Base-by-base conservation (phyloP, 1,139 yeast species). In the Lodderomyces orthopsilosis region DNA sequence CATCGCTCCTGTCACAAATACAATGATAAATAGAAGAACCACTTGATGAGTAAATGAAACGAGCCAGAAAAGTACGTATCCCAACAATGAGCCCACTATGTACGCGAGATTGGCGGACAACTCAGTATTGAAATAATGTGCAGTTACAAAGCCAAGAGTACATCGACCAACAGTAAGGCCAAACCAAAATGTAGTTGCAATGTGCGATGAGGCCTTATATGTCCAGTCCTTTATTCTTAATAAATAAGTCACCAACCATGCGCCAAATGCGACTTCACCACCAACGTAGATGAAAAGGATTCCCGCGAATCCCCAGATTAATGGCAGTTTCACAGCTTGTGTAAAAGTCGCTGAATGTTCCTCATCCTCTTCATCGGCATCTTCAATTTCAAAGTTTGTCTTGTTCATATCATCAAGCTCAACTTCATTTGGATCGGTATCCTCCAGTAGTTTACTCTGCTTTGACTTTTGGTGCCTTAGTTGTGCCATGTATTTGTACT, bases 151-250 rank as follows among this genome's bases (percentile, higher is more conserved):
- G 1, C 88, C 89, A 23, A 83, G 58, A 1, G 60, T 55, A 17
- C 80, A 66, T 52, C 93, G 66, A 1, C 93, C 93, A 8, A 66
- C 51, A 0, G 88, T 83, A 46, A 84, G 62, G 1, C 85, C 87
- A 12, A 72, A 53, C 90, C 90, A 84, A 58, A 77, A 84, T 12
- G 77, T 58, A 3, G 88, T 75, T 2, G 87, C 83, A 45, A 83
- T 70, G 52, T 75, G 76, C 1, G 89, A 79, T 40, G 86, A 71
- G 13, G 59, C 49, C 15, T 71, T 60, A 51, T 74, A 81, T 7
- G 70, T 55, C 42, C 70, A 59, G 0, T 68, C 50, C 49, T 79
- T 75, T 38, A 81, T 71, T 27, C 82, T 68, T 23, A 78, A 60
- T 38, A 82, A 57, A 52, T 74, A 85, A 15, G 85, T 76, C 49